A percentile compares a stretch with the other conserved stretches of the same genome.
Evolutionary conservation across 192 early-diverging fungal genomes (phyloP).

Genomic region (Backusella sp.): DNA sequence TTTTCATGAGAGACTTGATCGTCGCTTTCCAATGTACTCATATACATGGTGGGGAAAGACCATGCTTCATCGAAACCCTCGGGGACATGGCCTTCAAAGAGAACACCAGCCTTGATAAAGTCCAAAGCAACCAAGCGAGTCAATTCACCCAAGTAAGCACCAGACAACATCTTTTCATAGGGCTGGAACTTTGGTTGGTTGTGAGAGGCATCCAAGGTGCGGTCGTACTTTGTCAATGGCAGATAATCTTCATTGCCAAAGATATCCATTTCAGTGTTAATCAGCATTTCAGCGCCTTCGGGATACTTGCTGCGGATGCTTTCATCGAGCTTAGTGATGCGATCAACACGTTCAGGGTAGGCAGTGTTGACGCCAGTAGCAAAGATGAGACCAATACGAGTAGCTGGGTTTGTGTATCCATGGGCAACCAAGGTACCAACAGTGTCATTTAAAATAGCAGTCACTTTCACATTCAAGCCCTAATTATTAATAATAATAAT

Average conservation of each 20-base stretch:
- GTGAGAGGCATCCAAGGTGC: slow-evolving; percentile 74
- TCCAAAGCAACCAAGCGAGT: slow-evolving; percentile 78
- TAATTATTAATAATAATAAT: slow-evolving; percentile 2
- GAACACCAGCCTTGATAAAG: slow-evolving; percentile 73
- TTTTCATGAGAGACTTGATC: slow-evolving; percentile 47
- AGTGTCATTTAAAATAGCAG: slow-evolving; percentile 95
- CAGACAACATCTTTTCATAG: slow-evolving; percentile 97
- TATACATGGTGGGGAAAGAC: slow-evolving; percentile 50
- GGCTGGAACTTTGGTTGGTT: slow-evolving; percentile 81
- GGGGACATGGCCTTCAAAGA: slow-evolving; percentile 69
- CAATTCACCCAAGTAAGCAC: slow-evolving; percentile 93
- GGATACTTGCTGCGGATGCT: slow-evolving; percentile 35
- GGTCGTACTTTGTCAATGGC: slow-evolving; percentile 86
- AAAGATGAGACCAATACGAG: slow-evolving; percentile 85
- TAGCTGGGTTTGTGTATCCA: slow-evolving; percentile 79
- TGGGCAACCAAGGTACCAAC: slow-evolving; percentile 91
- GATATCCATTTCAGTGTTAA: slow-evolving; percentile 97
- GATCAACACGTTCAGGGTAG: slow-evolving; percentile 79
- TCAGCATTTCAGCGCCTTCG: slow-evolving; percentile 75
- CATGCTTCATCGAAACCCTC: slow-evolving; percentile 57
- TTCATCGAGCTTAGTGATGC: slow-evolving; percentile 74
- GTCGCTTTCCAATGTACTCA: slow-evolving; percentile 40
- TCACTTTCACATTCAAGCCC: slow-evolving; percentile 71
- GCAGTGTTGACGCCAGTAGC: slow-evolving; percentile 98
- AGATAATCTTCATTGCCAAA: slow-evolving; percentile 73